These are phyloP conservation scores for Eucalyptus fibrosa DNA, from an alignment of 345 rosid species.

Conservation along the genomic window DNA sequence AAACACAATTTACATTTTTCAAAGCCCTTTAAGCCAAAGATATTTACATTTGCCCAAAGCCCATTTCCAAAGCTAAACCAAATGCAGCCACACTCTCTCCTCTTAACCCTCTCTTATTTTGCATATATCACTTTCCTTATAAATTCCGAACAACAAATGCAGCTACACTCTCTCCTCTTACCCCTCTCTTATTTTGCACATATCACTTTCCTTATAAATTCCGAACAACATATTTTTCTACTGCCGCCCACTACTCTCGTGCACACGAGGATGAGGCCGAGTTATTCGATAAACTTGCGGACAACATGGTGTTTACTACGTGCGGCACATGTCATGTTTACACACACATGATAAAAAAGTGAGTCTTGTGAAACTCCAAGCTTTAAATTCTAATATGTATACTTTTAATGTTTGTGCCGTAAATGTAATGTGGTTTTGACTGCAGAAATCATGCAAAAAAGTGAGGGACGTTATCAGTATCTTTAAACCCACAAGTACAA, in stretches of 20 bases:
- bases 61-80: too few species aligned
- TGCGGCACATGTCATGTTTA: background rate
- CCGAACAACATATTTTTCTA: background rate
- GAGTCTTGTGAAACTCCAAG: background rate
- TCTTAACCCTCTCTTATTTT: background rate
- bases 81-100: background rate
- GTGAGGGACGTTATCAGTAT: background rate
- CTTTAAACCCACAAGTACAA: background rate
- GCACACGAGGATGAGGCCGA: background rate
- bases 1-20: too few species aligned
- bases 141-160: background rate
- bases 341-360: background rate
- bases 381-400: background rate
- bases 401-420: background rate
- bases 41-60: accelerated
- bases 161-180: background rate
- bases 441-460: background rate
- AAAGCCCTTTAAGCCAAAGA: too few species aligned
- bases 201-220: background rate
- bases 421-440: too few species aligned
- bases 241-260: background rate
- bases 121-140: background rate
- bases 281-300: background rate
- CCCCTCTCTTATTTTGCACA: background rate
- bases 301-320: background rate